These are phyloP conservation scores for Cercis canadensis DNA, from an alignment of 306 rosid species.

Conservation along the genomic window DNA sequence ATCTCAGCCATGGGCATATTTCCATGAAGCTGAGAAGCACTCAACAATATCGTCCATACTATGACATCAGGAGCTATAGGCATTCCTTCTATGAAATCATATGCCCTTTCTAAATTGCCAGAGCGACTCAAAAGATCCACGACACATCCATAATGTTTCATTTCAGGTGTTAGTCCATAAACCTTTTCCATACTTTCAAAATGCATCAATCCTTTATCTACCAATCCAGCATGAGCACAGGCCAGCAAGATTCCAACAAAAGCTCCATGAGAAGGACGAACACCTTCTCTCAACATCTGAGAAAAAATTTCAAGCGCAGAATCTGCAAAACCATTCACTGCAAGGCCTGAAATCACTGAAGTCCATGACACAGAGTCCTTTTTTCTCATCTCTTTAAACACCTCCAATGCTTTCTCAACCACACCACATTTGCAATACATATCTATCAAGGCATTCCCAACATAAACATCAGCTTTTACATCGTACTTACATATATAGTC, in stretches of 20 bases:
- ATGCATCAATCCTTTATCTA: conserved; percentile 72
- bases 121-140: conserved; percentile 89
- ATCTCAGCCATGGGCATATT: conserved; percentile 75
- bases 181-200: conserved; percentile 72
- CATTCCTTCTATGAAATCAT: conserved; percentile 70
- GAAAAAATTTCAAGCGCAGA: conserved; percentile 65
- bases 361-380: conserved; percentile 81
- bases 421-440: conserved; percentile 91
- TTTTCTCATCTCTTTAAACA: conserved; percentile 63
- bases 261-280: conserved; percentile 67
- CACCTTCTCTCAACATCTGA: conserved; percentile 65
- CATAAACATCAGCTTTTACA: conserved; percentile 66
- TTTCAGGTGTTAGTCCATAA: conserved; percentile 69
- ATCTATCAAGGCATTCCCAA: conserved; percentile 79
- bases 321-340: conserved; percentile 80
- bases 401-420: conserved; percentile 74
- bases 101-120: conserved; percentile 76
- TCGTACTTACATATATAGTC: conserved; percentile 53
- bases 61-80: conserved; percentile 71
- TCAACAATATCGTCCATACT: conserved; percentile 78
- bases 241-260: conserved; percentile 83
- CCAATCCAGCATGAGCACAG: conserved; percentile 85
- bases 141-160: conserved; percentile 81
- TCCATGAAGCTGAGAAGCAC: conserved; percentile 81
- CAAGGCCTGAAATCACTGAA: conserved; percentile 79